Evolutionary conservation across 2,329 filamentous ascomycete genomes (phyloP), one percentile per base, ranked within the genome.

Genomic region (Hymenoscyphus salicellus): DNA sequence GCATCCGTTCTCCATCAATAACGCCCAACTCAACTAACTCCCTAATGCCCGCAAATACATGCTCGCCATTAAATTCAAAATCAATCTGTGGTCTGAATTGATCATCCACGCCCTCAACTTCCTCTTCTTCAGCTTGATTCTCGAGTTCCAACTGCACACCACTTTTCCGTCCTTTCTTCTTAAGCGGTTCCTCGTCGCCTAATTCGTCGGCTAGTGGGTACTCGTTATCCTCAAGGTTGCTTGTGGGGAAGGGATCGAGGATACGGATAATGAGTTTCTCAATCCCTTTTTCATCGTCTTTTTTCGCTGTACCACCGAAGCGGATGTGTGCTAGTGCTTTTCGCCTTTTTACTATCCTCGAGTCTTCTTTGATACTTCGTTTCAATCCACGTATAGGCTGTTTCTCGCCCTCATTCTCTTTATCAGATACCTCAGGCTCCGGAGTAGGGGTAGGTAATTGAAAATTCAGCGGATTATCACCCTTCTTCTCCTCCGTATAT

Each of bases 21-120:
- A 91, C 82, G 0, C 91, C 92, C 17, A 85, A 79, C 75, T 96
- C 92, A 0, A 94, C 89, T 36, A 96, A 81, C 72, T 89, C 86
- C 58, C 91, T 84, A 28, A 96, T 82, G 0, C 93, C 93, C 0
- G 89, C 88, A 78, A 96, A 94, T 2, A 96, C 87, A 74, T 96
- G 91, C 0, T 83, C 77, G 0, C 93, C 93, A 46, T 88, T 84
- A 67, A 97, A 90, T 0, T 86, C 87, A 10, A 96, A 77, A 23
- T 84, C 83, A 20, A 91, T 78, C 60, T 82, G 80, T 0, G 87
- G 87, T n/a, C 79, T 78, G 83, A 86, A 89, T 2, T 66, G 63
- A 49, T 66, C 71, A n/a, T 65, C 66, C 5, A 71, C 66, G 49
- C 71, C 78, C 8, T 72, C 67, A 2, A 72, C 74, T 11, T 75